Base-by-base conservation (phyloP, 2,329 filamentous ascomycete genomes). In the Fonsecaea pedrosoi region DNA sequence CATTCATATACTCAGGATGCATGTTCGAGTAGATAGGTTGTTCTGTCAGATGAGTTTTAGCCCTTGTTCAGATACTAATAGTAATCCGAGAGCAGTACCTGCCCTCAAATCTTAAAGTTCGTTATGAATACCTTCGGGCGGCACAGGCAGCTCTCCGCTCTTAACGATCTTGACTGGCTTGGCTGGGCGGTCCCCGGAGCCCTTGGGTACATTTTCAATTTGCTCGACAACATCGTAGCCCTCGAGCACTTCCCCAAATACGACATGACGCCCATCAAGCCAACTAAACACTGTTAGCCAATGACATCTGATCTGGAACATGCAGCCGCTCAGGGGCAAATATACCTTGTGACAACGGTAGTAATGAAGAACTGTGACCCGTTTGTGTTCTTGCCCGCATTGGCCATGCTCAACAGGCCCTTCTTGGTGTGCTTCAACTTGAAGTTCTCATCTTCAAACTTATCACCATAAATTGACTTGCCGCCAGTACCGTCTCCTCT, bases 361-460 rank as follows among this genome's bases (percentile, higher is more conserved):
- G 86, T 89, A 76, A 89, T 88, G 82, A 89, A 89, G 81, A 89
- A 90, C 76, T 90, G 88, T 60, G 84, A 87, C 71, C 86, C 87
- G 38, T 72, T 73, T 57, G 71, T 72, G 62, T 73, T 60, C 57
- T 68, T 69, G 75, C 87, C 87, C 63, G 85, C 81, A 78, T 89
- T 89, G 73, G 86, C 87, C 87, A 87, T 90, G 81, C 86, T 88
- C 70, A 90, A 79, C 64, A 87, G 81, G 66, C 87, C 87, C 76
- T 85, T 86, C 78, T 87, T 87, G 78, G 81, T 87, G 81, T 89
- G 87, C 80, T 87, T 88, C 75, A 89, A 81, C 82, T 89, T 89
- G 82, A 90, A 89, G 84, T 90, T 90, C 84, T 90, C 88, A 72
- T 90, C 88, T 60, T 82, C 79, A 77, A 90, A 90, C 79, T 89